These are phyloP conservation scores for Orbilia javanica DNA, from an alignment of 2,329 filamentous ascomycete species.

Conservation along the genomic window DNA sequence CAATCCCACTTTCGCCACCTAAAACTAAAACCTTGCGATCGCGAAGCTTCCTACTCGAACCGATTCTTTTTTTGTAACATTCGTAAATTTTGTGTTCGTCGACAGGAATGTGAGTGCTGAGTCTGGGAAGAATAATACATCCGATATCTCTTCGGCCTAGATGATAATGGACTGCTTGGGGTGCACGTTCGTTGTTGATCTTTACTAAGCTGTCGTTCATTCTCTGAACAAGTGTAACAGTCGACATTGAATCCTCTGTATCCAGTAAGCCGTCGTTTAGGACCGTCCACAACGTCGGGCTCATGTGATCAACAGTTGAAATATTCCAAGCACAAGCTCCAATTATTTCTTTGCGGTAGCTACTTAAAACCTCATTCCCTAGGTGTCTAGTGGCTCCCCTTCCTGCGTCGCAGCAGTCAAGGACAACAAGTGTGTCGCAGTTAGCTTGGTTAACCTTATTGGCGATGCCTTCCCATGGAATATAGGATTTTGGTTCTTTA, in stretches of 20 bases:
- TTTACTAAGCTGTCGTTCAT: not conserved
- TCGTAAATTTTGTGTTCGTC: not conserved
- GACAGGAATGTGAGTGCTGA: not conserved
- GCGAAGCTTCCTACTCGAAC: not conserved
- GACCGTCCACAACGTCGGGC: not conserved
- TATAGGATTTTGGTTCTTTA: too few relatives aligned
- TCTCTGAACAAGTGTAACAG: not conserved
- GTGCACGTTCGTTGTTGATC: not conserved
- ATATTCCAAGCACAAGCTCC: not conserved
- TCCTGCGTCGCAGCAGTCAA: not conserved
- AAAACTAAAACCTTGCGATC: not conserved
- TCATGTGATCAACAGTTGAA: not conserved
- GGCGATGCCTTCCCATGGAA: too few relatives aligned
- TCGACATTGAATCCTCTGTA: not conserved
- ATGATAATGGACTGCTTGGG: not conserved
- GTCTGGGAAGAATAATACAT: not conserved
- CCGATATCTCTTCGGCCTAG: not conserved
- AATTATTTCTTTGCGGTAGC: not conserved
- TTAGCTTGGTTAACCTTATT: not conserved
- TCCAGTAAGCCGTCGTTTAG: not conserved
- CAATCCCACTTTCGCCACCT: not conserved
- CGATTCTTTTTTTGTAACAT: not conserved
- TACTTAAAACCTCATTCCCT: not conserved
- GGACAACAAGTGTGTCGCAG: not conserved
- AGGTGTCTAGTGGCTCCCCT: not conserved